Conservation (phyloP, 768 basidiomycete species). For the Termitomyces sp. region DNA sequence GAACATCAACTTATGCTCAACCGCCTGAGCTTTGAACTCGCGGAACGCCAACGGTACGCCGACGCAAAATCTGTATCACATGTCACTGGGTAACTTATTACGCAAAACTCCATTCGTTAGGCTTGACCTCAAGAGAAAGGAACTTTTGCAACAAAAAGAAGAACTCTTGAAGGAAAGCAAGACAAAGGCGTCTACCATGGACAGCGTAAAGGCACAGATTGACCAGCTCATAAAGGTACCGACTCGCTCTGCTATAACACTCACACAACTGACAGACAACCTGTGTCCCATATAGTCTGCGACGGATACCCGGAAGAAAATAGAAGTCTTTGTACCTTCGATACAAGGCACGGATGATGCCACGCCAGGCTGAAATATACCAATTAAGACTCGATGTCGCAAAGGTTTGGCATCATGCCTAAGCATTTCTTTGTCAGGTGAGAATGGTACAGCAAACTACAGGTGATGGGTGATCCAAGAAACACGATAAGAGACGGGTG, state of each 20-base stretch:
- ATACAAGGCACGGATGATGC: constrained; percentile 22
- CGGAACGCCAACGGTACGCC: constrained; percentile 79
- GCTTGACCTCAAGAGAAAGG: constrained; percentile 66
- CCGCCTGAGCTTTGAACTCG: constrained; percentile 81
- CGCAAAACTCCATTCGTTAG: constrained; percentile 31
- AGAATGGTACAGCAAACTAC: constrained; percentile 19
- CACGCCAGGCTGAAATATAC: constrained; percentile 10
- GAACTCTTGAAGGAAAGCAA: constrained; percentile 80
- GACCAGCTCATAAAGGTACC: constrained; percentile 71
- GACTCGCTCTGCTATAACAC: constrained; percentile 1
- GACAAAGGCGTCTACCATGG: constrained; percentile 65
- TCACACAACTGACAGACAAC: constrained; percentile 11
- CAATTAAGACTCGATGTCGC: neutral
- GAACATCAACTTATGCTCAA: constrained; percentile 87
- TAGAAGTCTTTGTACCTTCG: constrained; percentile 60
- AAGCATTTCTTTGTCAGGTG: constrained; percentile 10
- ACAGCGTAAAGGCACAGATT: constrained; percentile 75
- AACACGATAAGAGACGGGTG: constrained; percentile 5
- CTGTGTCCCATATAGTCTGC: constrained; percentile 46
- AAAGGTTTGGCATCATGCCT: neutral
- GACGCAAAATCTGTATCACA: constrained; percentile 10
- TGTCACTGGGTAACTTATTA: neutral
- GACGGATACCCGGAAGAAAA: constrained; percentile 70
- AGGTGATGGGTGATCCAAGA: constrained; percentile 14
- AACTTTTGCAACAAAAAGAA: constrained; percentile 67